phyloP scores from a whole-genome alignment of 768 basidiomycete species.

The Podaxis rugospora region DNA sequence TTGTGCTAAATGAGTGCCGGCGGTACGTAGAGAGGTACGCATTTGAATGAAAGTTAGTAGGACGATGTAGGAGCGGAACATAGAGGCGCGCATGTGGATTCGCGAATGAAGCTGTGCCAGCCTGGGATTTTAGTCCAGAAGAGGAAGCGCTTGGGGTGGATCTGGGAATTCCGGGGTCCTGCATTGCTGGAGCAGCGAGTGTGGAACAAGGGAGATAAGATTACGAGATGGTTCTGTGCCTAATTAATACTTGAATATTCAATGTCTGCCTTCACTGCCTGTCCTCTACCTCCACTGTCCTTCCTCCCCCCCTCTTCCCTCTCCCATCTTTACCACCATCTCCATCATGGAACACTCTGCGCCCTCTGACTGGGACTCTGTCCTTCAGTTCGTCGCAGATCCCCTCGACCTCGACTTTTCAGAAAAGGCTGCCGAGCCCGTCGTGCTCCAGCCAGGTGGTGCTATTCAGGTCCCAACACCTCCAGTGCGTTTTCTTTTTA shows the following conservation, averaged over 20 bases:
- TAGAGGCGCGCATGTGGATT: not conserved
- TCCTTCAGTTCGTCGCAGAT: conserved; percentile 53
- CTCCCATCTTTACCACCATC: conserved; percentile 14
- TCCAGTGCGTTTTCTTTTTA: conserved; percentile 42
- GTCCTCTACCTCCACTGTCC: not conserved
- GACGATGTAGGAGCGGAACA: not conserved
- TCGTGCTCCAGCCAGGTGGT: conserved; percentile 15
- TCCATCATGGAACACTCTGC: conserved; percentile 27
- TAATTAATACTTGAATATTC: conserved; percentile 6
- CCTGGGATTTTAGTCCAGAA: not conserved
- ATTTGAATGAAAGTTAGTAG: not conserved
- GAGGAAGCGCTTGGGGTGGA: not conserved
- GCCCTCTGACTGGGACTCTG: conserved; percentile 52
- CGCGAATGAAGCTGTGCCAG: not conserved
- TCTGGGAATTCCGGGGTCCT: not conserved
- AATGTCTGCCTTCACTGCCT: conserved; percentile 8
- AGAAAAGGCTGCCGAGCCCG: conserved; percentile 30
- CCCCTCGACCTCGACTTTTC: conserved; percentile 37
- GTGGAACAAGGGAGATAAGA: conserved; percentile 1
- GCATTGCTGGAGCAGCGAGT: not conserved
- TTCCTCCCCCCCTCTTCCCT: not conserved
- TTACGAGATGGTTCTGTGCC: conserved; percentile 6
- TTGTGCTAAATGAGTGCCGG: conserved; percentile 7
- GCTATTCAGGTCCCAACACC: conserved; percentile 56
- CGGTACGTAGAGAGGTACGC: not conserved